Base-by-base conservation (phyloP, 2,329 filamentous ascomycete genomes). In the Colletotrichum neosansevieriae region DNA sequence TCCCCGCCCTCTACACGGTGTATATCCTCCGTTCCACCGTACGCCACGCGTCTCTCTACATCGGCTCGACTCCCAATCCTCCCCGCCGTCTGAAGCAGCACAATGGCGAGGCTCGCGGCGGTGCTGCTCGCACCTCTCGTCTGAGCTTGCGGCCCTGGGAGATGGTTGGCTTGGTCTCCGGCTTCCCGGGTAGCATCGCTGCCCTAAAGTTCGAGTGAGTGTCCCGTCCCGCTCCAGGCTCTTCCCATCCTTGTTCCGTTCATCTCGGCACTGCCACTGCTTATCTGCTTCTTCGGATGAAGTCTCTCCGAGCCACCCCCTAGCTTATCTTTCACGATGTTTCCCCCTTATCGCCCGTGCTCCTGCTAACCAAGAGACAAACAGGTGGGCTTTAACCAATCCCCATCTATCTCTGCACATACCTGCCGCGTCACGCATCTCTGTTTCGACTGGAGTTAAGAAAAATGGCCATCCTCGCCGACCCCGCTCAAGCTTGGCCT, bases 41-140 rank as follows among this genome's bases (percentile, higher is more conserved):
- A 10, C 86, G 88, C 51, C 89, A 89, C 75, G 85, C 87, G 32
- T 89, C 87, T 2, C 85, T 95, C 32, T 99, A 99, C 79, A 91
- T 98, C 62, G 96, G 96, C 60, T 97, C 93, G 49, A 98, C 96
- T 1, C 94, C 94, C 0, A 90, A 98, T 75, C 95, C 96, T 47
- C 89, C 90, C 1, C 88, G 95, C 67, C 92, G 96, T 13, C 85
- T 98, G 24, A 90, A 89, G 70, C 96, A 98, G 78, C 96, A 99
- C 81, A 99, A 99, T 85, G 96, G 96, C 59, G 82, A 89, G 57
- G 85, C 86, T 36, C 92, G 89, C 75, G 96, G 96, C 58, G 96
- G 96, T 40, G 96, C 96, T 34, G 88, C 84, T 34, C 87, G 90
- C 53, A 99, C 96, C 0, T 88, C 91, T 11, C 86, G 88, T 59